Conservation (phyloP, 257 asterid species). For the Solanum ossicruentum region DNA sequence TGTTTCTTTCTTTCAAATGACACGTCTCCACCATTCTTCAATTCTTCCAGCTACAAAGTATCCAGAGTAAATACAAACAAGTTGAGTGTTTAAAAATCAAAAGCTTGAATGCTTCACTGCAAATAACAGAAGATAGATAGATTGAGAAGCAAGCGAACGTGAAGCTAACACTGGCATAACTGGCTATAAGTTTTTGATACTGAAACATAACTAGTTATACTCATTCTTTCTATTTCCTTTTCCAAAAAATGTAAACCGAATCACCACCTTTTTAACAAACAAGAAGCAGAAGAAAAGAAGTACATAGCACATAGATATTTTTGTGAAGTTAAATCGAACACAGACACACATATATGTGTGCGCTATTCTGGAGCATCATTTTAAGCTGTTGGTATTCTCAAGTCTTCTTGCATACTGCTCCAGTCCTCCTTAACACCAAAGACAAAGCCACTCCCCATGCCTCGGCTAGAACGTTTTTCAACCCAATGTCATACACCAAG, state of each 20-base stretch:
- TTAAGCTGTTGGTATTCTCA: not conserved
- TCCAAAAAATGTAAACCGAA: not conserved
- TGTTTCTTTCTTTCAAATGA: slow-evolving; percentile 9
- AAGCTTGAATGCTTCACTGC: not conserved
- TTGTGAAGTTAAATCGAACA: not conserved
- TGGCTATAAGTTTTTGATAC: not conserved
- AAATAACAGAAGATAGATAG: not conserved
- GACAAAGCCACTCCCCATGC: not conserved
- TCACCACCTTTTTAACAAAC: not conserved
- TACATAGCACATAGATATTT: not conserved
- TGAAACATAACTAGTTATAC: not conserved
- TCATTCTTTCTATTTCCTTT: not conserved
- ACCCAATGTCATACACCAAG: not conserved
- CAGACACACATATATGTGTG: not conserved
- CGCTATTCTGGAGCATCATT: not conserved
- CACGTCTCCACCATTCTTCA: slow-evolving; percentile 29
- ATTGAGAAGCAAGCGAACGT: not conserved
- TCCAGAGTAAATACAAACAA: not conserved
- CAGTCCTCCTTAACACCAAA: not conserved
- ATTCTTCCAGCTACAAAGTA: slow-evolving; percentile 54
- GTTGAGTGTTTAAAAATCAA: not conserved
- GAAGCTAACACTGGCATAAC: not conserved
- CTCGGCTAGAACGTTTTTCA: not conserved
- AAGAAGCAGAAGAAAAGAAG: not conserved
- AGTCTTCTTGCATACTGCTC: not conserved